phyloP scores from a whole-genome alignment of 495 filamentous ascomycete species.

The Tuber melanosporum region DNA sequence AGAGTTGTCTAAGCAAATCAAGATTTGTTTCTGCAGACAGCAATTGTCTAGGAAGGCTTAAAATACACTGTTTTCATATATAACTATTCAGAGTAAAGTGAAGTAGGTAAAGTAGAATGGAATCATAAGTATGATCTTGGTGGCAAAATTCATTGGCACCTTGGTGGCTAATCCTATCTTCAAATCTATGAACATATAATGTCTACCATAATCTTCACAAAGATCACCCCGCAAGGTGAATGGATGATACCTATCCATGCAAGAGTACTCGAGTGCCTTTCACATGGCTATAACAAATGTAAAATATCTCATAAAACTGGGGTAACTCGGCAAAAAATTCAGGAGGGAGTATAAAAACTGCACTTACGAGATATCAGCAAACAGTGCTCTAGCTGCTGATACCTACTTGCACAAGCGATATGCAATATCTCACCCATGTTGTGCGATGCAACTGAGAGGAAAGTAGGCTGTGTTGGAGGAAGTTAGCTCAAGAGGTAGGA shows the following conservation, averaged over 20 bases:
- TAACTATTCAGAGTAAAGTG: too few species aligned
- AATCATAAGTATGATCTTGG: too few species aligned
- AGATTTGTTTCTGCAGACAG: too few species aligned
- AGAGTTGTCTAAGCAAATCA: too few species aligned
- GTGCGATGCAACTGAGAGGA: neutral
- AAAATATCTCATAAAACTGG: neutral
- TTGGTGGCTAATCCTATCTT: too few species aligned
- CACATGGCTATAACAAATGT: neutral
- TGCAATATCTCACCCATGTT: neutral
- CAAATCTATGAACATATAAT: too few species aligned
- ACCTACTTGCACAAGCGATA: neutral
- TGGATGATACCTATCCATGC: neutral
- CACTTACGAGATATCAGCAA: neutral
- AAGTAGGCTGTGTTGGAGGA: constrained; percentile 2
- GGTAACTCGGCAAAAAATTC: neutral
- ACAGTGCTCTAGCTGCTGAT: neutral
- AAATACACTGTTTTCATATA: too few species aligned
- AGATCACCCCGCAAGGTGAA: neutral
- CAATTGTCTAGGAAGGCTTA: too few species aligned
- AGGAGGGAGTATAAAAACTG: neutral
- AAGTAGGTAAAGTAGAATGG: too few species aligned
- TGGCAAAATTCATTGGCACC: too few species aligned
- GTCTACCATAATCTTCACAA: too few species aligned
- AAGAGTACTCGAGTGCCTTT: neutral
- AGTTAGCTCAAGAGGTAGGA: neutral